These are phyloP conservation scores for Backusella circina DNA, from an alignment of 192 early-diverging fungal genomes.

Conservation along the genomic window DNA sequence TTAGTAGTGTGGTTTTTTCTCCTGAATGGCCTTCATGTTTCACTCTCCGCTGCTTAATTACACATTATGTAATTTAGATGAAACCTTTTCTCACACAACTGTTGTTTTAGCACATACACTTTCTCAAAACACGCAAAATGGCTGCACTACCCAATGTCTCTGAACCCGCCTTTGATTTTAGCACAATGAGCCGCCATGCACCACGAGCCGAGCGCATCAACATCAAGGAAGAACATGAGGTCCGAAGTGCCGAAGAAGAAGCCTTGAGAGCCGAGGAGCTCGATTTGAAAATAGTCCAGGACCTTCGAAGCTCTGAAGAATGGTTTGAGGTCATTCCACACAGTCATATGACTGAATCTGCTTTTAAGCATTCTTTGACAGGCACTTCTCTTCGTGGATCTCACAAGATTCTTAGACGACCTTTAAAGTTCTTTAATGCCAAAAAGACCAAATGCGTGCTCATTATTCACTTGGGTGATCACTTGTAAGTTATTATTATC, in stretches of 20 bases:
- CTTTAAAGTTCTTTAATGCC: conserved; percentile 47
- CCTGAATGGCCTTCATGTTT: too few species aligned
- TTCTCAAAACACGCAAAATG: neutral
- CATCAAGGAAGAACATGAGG: neutral
- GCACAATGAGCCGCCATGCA: neutral
- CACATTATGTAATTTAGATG: too few species aligned
- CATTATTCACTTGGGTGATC: conserved; percentile 65
- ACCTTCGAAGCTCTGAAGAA: conserved; percentile 8
- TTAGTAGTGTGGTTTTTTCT: too few species aligned
- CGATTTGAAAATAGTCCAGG: neutral
- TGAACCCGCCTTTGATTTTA: neutral
- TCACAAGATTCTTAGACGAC: conserved; percentile 46
- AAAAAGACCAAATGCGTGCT: conserved; percentile 46
- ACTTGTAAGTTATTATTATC: conserved; percentile 26
- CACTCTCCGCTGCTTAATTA: too few species aligned
- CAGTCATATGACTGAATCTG: conserved; percentile 19
- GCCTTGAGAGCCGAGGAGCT: conserved; percentile 1
- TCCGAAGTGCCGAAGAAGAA: conserved; percentile 7
- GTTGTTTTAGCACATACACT: neutral
- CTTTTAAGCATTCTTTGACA: conserved; percentile 24
- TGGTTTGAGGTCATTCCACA: conserved; percentile 24
- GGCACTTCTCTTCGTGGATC: conserved; percentile 42
- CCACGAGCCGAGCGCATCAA: neutral
- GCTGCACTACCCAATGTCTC: neutral
- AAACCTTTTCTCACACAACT: neutral